These are phyloP conservation scores for Cylindrotheca closterium DNA, from an alignment of 108 stramenopile species.

Conservation along the genomic window DNA sequence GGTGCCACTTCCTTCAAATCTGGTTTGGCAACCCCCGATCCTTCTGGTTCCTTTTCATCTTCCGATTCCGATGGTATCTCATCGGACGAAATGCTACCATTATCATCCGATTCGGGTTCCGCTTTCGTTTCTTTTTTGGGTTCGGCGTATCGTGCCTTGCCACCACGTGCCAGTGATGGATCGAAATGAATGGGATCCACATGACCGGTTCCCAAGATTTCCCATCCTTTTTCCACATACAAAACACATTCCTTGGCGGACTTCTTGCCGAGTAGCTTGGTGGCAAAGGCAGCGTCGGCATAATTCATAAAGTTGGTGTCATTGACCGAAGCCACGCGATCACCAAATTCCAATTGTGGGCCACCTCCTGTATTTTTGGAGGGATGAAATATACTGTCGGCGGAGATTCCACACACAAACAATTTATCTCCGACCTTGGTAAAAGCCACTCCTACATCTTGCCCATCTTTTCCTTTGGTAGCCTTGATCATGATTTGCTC, in stretches of 20 bases:
- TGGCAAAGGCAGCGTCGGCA: constrained; percentile 29
- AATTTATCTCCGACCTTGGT: constrained; percentile 14
- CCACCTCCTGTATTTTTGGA: too few species aligned
- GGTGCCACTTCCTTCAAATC: too few species aligned
- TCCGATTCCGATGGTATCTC: too few species aligned
- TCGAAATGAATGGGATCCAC: too few species aligned
- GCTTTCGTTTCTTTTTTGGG: too few species aligned
- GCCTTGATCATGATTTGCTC: constrained; percentile 10
- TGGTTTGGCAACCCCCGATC: too few species aligned
- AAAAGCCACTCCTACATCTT: constrained; percentile 14
- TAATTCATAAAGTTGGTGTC: constrained; percentile 30
- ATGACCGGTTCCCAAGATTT: too few species aligned
- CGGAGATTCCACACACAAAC: constrained; percentile 9
- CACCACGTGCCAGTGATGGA: too few species aligned
- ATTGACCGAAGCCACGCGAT: constrained; percentile 31
- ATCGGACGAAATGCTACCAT: too few species aligned
- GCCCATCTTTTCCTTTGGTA: constrained; percentile 5
- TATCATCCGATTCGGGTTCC: too few species aligned
- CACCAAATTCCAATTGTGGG: constrained; percentile 13
- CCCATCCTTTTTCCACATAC: background rate
- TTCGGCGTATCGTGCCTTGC: too few species aligned
- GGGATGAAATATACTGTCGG: constrained; percentile 13
- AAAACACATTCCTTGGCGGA: background rate
- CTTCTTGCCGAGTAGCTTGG: constrained; percentile 8
- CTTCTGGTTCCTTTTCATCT: too few species aligned